A percentile compares a stretch with the other conserved stretches of the same genome.
phyloP scores from a whole-genome alignment of 352 stramenopile species.

The Globisporangium echinulatum region DNA sequence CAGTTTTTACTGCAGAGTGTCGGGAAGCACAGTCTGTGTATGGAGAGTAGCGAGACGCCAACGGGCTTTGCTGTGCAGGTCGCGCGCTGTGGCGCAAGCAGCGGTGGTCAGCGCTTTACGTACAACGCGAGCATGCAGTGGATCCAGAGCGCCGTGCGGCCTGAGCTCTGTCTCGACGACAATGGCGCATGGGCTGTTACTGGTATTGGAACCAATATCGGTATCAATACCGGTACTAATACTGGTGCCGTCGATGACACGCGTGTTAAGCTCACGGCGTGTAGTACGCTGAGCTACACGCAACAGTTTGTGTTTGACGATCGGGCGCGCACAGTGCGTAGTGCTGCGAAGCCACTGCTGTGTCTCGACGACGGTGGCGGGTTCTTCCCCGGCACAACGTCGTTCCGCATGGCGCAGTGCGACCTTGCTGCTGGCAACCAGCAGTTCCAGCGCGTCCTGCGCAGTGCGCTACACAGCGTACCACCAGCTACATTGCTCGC shows the following conservation, averaged over 20 bases:
- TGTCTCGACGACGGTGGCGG: conserved; percentile 11
- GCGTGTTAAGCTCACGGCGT: not conserved
- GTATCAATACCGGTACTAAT: not conserved
- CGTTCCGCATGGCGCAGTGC: conserved; percentile 6
- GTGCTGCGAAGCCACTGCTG: not conserved
- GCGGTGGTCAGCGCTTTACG: conserved; percentile 2
- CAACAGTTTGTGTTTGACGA: conserved; percentile 12
- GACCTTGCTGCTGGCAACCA: conserved; percentile 3
- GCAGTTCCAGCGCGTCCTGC: conserved; percentile 8
- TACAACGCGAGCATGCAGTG: conserved; percentile 3
- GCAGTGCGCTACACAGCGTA: not conserved
- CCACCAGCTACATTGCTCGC: not conserved
- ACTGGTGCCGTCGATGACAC: too few relatives aligned
- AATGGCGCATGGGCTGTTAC: not conserved
- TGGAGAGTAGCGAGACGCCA: not conserved
- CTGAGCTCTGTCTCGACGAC: conserved; percentile 9
- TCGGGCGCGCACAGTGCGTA: conserved; percentile 2
- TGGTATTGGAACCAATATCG: not conserved
- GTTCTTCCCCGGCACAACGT: not conserved
- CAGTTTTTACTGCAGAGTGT: conserved; percentile 8
- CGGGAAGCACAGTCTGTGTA: conserved; percentile 8
- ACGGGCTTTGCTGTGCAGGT: not conserved
- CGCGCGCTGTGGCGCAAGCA: not conserved
- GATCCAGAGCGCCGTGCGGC: conserved; percentile 3
- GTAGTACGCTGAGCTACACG: not conserved